These are phyloP conservation scores for Aspergillus alliaceus DNA, from an alignment of 2,329 filamentous ascomycete genomes.

Conservation along the genomic window DNA sequence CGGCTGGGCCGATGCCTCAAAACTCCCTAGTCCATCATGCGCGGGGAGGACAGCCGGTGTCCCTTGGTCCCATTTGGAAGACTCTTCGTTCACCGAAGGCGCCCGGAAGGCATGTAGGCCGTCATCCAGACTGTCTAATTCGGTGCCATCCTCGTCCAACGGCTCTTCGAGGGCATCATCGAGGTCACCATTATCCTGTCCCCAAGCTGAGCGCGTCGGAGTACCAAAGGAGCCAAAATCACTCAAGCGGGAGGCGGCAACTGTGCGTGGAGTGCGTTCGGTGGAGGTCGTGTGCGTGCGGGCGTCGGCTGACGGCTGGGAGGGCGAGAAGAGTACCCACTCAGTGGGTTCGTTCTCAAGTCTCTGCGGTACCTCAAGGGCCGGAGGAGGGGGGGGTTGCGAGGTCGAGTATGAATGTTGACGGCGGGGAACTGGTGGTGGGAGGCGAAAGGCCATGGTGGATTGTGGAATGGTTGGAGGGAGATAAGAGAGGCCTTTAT, in stretches of 20 bases:
- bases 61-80: slow-evolving; percentile 53
- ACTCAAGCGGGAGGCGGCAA: slow-evolving; percentile 72
- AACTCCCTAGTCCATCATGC: slow-evolving; percentile 89
- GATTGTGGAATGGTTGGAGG: background rate
- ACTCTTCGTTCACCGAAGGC: slow-evolving; percentile 46
- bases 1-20: slow-evolving; percentile 62
- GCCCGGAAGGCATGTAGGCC: slow-evolving; percentile 86
- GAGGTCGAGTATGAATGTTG: slow-evolving; percentile 34
- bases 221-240: slow-evolving; percentile 79
- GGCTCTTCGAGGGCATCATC: slow-evolving; percentile 57
- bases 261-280: slow-evolving; percentile 63
- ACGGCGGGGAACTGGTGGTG: slow-evolving; percentile 36
- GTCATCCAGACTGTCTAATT: slow-evolving; percentile 90
- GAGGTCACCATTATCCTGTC: slow-evolving; percentile 11
- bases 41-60: slow-evolving; percentile 75
- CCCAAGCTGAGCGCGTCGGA: slow-evolving; percentile 58
- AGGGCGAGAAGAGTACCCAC: slow-evolving; percentile 93
- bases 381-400: slow-evolving; percentile 25
- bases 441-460: slow-evolving; percentile 40
- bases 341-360: slow-evolving; percentile 73
- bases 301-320: slow-evolving; percentile 64
- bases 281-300: slow-evolving; percentile 67
- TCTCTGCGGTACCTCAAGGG: slow-evolving; percentile 28
- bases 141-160: slow-evolving; percentile 59
- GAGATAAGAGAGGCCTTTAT: slow-evolving; percentile 15